These are phyloP conservation scores for Colletotrichum euphorbiae DNA, from an alignment of 2,329 filamentous ascomycete species.

Conservation along the genomic window DNA sequence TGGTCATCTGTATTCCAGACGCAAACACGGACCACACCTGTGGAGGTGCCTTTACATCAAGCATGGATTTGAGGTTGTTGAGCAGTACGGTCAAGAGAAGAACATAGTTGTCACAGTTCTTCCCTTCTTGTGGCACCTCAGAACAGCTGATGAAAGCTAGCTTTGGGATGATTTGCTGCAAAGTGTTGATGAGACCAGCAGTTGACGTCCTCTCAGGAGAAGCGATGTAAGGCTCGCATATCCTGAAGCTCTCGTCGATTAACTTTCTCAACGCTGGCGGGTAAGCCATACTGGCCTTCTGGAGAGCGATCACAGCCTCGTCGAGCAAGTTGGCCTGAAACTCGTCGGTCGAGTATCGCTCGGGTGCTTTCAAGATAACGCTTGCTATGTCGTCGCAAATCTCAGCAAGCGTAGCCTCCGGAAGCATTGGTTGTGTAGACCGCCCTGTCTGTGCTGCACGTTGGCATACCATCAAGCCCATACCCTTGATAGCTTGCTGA, in stretches of 20 bases:
- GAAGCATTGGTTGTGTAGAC: constrained; percentile 33
- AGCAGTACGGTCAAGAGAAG: constrained; percentile 52
- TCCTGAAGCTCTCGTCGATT: constrained; percentile 41
- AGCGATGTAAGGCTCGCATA: constrained; percentile 27
- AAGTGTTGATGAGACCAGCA: constrained; percentile 12
- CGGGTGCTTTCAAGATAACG: constrained; percentile 45
- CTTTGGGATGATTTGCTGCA: constrained; percentile 54
- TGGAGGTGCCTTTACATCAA: constrained; percentile 49
- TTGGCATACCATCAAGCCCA: constrained; percentile 59
- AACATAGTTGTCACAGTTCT: constrained; percentile 55
- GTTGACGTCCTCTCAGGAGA: constrained; percentile 30
- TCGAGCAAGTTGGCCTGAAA: constrained; percentile 48
- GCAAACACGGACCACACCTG: constrained; percentile 53
- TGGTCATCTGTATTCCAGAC: constrained; percentile 49
- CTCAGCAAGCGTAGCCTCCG: constrained; percentile 44
- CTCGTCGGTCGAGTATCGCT: constrained; percentile 39
- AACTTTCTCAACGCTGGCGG: constrained; percentile 51
- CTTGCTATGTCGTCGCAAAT: constrained; percentile 49
- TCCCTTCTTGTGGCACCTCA: constrained; percentile 46
- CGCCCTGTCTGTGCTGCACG: constrained; percentile 43
- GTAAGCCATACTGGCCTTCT: constrained; percentile 52
- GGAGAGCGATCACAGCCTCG: constrained; percentile 55
- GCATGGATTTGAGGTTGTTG: constrained; percentile 50
- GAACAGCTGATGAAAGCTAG: constrained; percentile 64
- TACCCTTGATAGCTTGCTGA: constrained; percentile 58